A percentile compares a stretch with the other conserved stretches of the same genome.
phyloP scores from a whole-genome alignment of 352 stramenopile species.

The Globisporangium heterothallicum region DNA sequence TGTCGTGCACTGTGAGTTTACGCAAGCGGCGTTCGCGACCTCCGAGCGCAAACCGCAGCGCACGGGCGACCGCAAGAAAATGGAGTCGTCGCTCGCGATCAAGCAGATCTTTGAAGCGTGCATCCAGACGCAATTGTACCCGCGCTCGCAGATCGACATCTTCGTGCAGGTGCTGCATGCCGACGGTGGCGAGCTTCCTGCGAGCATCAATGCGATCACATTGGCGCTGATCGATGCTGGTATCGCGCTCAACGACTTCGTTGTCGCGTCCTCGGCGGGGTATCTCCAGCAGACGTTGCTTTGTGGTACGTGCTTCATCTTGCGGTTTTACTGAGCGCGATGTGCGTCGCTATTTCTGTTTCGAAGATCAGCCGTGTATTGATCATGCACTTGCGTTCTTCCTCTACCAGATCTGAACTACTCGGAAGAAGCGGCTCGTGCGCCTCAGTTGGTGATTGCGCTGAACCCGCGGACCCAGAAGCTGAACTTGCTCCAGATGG shows the following conservation, averaged over 20 bases:
- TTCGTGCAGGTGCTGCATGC: conserved; percentile 90
- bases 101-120: conserved; percentile 91
- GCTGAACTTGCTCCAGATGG: conserved; percentile 87
- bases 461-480: conserved; percentile 86
- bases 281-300: conserved; percentile 88
- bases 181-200: conserved; percentile 83
- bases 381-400: not conserved
- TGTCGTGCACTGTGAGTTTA: conserved; percentile 81
- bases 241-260: conserved; percentile 90
- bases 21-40: conserved; percentile 83
- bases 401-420: conserved; percentile 83
- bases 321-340: too few relatives aligned
- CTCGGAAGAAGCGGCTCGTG: conserved; percentile 82
- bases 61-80: conserved; percentile 80
- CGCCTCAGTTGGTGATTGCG: conserved; percentile 83
- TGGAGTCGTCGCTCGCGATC: conserved; percentile 84
- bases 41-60: conserved; percentile 79
- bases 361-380: not conserved
- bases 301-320: conserved; percentile 52
- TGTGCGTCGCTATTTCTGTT: not conserved
- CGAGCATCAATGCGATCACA: conserved; percentile 88
- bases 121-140: conserved; percentile 89
- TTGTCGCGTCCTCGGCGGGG: conserved; percentile 84
- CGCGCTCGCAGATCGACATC: conserved; percentile 90
- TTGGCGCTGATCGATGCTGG: conserved; percentile 89